Conservation (phyloP, 2,329 filamentous ascomycete genomes). For the Scedosporium boydii region DNA sequence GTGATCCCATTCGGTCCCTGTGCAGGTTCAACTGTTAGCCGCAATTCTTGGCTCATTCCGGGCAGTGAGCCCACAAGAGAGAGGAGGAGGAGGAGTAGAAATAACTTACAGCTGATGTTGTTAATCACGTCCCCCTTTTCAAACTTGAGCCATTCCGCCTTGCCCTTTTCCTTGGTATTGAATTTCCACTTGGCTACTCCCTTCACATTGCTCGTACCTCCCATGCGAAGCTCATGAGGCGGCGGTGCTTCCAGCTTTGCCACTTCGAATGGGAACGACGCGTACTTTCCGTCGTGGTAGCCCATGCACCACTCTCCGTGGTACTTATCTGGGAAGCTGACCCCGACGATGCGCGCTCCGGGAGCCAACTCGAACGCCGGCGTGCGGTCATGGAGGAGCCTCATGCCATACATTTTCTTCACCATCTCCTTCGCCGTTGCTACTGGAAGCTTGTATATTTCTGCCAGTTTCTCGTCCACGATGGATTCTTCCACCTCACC, state of each 20-base stretch:
- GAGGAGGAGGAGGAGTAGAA: not conserved
- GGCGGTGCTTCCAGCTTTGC: slow-evolving; percentile 39
- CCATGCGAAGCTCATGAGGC: slow-evolving; percentile 33
- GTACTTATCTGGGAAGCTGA: slow-evolving; percentile 41
- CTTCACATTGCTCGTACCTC: slow-evolving; percentile 34
- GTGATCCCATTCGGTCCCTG: slow-evolving; percentile 35
- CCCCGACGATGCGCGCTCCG: slow-evolving; percentile 39
- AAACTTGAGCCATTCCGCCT: slow-evolving; percentile 45
- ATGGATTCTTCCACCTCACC: slow-evolving; percentile 29
- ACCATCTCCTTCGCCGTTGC: slow-evolving; percentile 36
- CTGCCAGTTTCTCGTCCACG: slow-evolving; percentile 27
- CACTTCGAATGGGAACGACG: slow-evolving; percentile 38
- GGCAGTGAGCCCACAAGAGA: not conserved
- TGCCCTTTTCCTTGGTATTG: slow-evolving; percentile 26
- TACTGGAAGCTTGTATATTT: slow-evolving; percentile 32
- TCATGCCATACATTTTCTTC: slow-evolving; percentile 36
- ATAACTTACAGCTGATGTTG: slow-evolving; percentile 48
- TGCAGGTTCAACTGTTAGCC: slow-evolving; percentile 3
- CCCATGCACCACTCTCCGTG: slow-evolving; percentile 48
- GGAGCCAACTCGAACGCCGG: slow-evolving; percentile 35
- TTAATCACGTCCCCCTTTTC: slow-evolving; percentile 58
- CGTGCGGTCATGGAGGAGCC: slow-evolving; percentile 33
- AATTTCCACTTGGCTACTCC: slow-evolving; percentile 46
- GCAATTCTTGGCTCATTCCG: not conserved
- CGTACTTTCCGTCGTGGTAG: slow-evolving; percentile 44